Base-by-base conservation (phyloP, 2,329 filamentous ascomycete genomes). In the Pseudogymnoascus sp. region DNA sequence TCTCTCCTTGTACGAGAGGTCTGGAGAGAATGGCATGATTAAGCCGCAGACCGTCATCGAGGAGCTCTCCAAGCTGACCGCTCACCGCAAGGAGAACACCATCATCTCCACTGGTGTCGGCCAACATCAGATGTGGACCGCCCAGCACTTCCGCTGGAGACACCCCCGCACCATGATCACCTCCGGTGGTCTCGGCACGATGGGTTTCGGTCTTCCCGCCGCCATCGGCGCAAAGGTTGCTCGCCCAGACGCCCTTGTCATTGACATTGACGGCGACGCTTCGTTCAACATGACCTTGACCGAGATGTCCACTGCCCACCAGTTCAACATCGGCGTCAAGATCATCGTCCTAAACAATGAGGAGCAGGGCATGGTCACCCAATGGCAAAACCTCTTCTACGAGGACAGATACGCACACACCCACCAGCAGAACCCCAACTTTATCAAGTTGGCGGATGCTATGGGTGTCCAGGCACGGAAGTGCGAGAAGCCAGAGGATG, bases 231-330 rank as follows among this genome's bases (percentile, higher is more conserved):
- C 92, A 72, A 97, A 97, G 82, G 93, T 96, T 61, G 90, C 87
- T 16, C 82, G 83, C 54, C 88, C 88, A 2, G 75, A 75, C 21
- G 69, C 69, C 36, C 68, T 75, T 61, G 93, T 98, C 66, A 86
- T 98, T 65, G 93, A 98, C 76, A 96, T 98, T 72, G 95, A 99
- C 75, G 95, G 95, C 67, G 95, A 98, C 75, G 95, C 93, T n/a
- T 97, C 93, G 3, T 98, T 99, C 81, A 91, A 92, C 83, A 98
- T 99, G 95, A 98, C 95, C 5, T 83, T 97, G 65, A 97, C 93
- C 1, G 95, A 99, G 79, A 86, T 99, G 62, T 90, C 90, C 54
- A 97, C 93, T 1, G 93, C 93, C 45, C 86, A 90, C 7, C 93
- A 99, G 79, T 98, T 98, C 82, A 90, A 95, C 79, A 97, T 98